Conservation (phyloP, 371 early-diverging fungal species). For the Dinochytrium kinnereticum region DNA sequence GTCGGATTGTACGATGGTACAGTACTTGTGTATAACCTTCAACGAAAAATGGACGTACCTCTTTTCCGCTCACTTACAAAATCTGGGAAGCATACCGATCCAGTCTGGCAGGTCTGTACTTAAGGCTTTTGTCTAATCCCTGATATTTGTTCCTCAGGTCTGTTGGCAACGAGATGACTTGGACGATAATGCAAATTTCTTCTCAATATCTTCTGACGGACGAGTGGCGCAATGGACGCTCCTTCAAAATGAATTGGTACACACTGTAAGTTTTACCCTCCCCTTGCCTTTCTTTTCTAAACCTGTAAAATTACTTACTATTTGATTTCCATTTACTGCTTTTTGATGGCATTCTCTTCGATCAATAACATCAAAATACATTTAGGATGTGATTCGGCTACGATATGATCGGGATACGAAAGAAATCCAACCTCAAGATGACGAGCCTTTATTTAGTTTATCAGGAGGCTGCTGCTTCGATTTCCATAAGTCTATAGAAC, state of each 20-base stretch:
- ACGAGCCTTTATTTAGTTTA: slow-evolving; percentile 48
- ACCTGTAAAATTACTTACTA: too few relatives aligned
- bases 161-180: slow-evolving; percentile 67
- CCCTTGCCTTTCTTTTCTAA: not conserved
- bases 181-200: slow-evolving; percentile 65
- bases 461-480: slow-evolving; percentile 63
- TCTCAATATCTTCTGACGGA: slow-evolving; percentile 62
- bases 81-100: slow-evolving; percentile 54
- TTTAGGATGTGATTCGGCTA: slow-evolving; percentile 54
- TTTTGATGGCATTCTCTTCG: too few relatives aligned
- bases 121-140: not conserved
- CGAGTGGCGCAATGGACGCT: slow-evolving; percentile 61
- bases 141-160: slow-evolving; percentile 35
- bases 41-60: slow-evolving; percentile 53
- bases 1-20: slow-evolving; percentile 65
- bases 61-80: slow-evolving; percentile 48
- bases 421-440: slow-evolving; percentile 26
- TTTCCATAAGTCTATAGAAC: slow-evolving; percentile 56
- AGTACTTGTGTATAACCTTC: slow-evolving; percentile 59
- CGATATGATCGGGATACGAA: slow-evolving; percentile 36
- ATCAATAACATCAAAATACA: not conserved
- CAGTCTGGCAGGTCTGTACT: slow-evolving; percentile 52
- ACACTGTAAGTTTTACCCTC: slow-evolving; percentile 41
- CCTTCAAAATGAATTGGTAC: slow-evolving; percentile 59
- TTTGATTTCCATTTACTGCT: too few relatives aligned